Evolutionary conservation across 345 rosid species (phyloP), one percentile per base, ranked within the genome.

Genomic region (Litchi chinensis): DNA sequence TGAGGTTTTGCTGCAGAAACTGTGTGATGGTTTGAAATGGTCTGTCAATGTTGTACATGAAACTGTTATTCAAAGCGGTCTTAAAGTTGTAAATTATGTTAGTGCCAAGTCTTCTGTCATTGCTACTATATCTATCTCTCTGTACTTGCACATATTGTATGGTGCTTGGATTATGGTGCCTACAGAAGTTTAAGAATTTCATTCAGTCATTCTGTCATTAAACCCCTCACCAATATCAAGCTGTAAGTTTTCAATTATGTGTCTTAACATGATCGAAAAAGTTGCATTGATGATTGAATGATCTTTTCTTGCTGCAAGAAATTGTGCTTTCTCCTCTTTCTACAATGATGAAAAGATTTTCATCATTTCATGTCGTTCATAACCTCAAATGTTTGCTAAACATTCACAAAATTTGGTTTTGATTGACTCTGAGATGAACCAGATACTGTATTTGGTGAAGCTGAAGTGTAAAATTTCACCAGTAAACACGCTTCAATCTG

Each of bases 121-220:
- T 41, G 85, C 85, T 65, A 80, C 90, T 39, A 48, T 87, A 43
- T 87, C 93, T 83, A 76, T 93, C 64, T 89, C 95, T 74, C 15
- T 90, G 81, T 92, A 90, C 74, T 81, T 91, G 90, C 90, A 89
- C 64, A 59, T 93, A 57, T 64, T 89, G 65, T 97, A 90, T 74
- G 86, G 89, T 76, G 85, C 90, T 72, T 85, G 93, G 92, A 70
- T 89, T 69, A 79, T 92, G 83, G 85, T 79, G 26, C 97, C 94
- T 6, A 80, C 82, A 44, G 83, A 72, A 79, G 41, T 46, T 77
- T 48, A 37, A 24, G 41, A 44, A 15, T 46, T 16, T 67, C 63
- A 43, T 16, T 44, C 37, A 11, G 15, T 44, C 16, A 82, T 71
- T 65, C 73, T 18, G 39, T 68, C 40, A 40, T 0, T 15, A 8